Conservation (phyloP, 2,329 filamentous ascomycete genomes). For the Scedosporium aurantiacum region DNA sequence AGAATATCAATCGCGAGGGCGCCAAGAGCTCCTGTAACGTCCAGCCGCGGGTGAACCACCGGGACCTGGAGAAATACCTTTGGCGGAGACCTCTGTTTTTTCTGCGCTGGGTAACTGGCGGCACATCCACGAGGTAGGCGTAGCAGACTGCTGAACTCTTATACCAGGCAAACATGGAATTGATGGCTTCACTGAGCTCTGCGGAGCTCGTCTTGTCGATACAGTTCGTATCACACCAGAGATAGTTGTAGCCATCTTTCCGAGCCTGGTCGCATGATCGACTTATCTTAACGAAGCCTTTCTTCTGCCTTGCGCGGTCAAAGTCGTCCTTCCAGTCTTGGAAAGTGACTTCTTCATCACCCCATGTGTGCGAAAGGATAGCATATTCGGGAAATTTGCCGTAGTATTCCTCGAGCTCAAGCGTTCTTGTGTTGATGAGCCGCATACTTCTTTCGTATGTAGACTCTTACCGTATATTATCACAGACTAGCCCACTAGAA, state of each 20-base stretch:
- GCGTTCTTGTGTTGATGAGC: no score
- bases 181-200: slow-evolving; percentile 18
- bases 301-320: neutral
- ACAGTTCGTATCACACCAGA: slow-evolving; percentile 20
- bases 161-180: slow-evolving; percentile 19
- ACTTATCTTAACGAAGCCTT: neutral
- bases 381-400: slow-evolving; percentile 15
- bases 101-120: neutral
- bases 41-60: slow-evolving; percentile 12
- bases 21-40: slow-evolving; percentile 12
- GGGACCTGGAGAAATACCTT: neutral
- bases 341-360: slow-evolving; percentile 15
- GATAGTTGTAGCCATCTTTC: slow-evolving; percentile 5
- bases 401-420: no score
- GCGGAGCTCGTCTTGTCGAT: slow-evolving; percentile 17
- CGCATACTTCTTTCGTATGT: no score
- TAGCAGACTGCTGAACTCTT: slow-evolving; percentile 14
- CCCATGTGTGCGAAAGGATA: slow-evolving; percentile 20
- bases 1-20: slow-evolving; percentile 3
- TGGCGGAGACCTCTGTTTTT: neutral
- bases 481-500: no score
- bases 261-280: neutral
- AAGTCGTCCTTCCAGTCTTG: slow-evolving; percentile 12
- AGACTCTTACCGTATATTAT: no score
- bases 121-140: slow-evolving; percentile 15